Conservation (phyloP, 257 asterid species). For the Apocynum venetum region DNA sequence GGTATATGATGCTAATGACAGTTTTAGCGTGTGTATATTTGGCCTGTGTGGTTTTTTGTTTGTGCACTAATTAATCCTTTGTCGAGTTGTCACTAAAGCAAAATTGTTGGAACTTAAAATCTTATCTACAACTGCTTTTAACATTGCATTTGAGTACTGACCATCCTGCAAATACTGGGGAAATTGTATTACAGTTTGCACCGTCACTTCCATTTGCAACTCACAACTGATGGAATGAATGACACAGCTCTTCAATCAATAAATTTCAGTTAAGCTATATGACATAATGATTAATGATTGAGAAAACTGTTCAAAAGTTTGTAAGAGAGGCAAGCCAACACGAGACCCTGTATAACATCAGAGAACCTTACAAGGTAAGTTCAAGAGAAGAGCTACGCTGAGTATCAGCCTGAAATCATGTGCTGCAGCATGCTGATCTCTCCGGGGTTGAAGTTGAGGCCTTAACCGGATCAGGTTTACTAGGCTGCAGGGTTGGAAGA, state of each 20-base stretch:
- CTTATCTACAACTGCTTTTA: not conserved
- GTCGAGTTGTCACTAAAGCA: constrained; percentile 6
- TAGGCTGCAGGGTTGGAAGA: too few relatives aligned
- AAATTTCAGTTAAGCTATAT: too few relatives aligned
- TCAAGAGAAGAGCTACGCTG: too few relatives aligned
- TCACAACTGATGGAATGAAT: not conserved
- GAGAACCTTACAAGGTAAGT: too few relatives aligned
- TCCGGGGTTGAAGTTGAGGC: too few relatives aligned
- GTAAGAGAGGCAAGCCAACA: too few relatives aligned
- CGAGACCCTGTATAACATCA: too few relatives aligned
- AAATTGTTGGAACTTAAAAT: not conserved
- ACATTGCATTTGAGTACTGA: not conserved
- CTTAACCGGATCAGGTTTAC: too few relatives aligned
- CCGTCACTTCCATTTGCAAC: not conserved
- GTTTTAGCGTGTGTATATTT: constrained; percentile 32
- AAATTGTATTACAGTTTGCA: not conserved
- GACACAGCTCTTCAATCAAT: not conserved
- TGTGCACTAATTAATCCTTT: constrained; percentile 14
- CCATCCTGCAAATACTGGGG: not conserved
- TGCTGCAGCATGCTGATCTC: too few relatives aligned
- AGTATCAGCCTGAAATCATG: too few relatives aligned
- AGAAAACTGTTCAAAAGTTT: too few relatives aligned
- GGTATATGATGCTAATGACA: constrained; percentile 16
- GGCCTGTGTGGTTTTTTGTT: not conserved
- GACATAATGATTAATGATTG: not conserved